These are phyloP conservation scores for Spergularia marina DNA, from an alignment of 148 eudicot genomes.

Conservation along the genomic window DNA sequence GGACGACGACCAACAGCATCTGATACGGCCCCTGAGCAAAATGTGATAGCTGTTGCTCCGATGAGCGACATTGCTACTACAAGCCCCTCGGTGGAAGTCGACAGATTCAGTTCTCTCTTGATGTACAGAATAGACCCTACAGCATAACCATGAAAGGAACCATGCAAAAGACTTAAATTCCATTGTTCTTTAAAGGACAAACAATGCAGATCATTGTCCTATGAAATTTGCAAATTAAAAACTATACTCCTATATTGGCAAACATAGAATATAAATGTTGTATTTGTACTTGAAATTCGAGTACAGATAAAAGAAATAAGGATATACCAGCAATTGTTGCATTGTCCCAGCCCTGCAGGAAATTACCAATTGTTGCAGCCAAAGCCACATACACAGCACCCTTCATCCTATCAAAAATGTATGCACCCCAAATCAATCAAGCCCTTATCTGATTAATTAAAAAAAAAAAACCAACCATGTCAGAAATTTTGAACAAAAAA, in stretches of 20 bases:
- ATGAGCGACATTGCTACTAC: constrained; percentile 95
- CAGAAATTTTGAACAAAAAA: constrained; percentile 3
- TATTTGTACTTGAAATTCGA: neutral
- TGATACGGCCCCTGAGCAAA: constrained; percentile 79
- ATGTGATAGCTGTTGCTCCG: constrained; percentile 82
- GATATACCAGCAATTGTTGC: constrained; percentile 69
- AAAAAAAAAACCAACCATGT: neutral
- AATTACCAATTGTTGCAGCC: constrained; percentile 72
- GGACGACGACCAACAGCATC: constrained; percentile 86
- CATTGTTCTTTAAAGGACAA: constrained; percentile 1
- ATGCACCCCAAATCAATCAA: constrained; percentile 17
- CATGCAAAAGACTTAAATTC: neutral
- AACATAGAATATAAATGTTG: neutral
- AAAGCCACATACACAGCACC: constrained; percentile 68
- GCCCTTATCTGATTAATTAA: neutral
- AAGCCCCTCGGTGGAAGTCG: constrained; percentile 65
- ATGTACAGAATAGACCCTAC: constrained; percentile 76
- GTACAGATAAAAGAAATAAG: neutral
- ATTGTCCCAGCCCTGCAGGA: constrained; percentile 86
- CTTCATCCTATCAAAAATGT: constrained; percentile 41
- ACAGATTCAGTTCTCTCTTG: constrained; percentile 56
- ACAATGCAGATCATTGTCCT: neutral
- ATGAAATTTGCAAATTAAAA: neutral
- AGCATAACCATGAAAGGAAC: constrained; percentile 1
- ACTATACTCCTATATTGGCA: neutral